Evolutionary conservation across 768 basidiomycete species (phyloP).

Genomic region (Phlegmacium glaucopus): DNA sequence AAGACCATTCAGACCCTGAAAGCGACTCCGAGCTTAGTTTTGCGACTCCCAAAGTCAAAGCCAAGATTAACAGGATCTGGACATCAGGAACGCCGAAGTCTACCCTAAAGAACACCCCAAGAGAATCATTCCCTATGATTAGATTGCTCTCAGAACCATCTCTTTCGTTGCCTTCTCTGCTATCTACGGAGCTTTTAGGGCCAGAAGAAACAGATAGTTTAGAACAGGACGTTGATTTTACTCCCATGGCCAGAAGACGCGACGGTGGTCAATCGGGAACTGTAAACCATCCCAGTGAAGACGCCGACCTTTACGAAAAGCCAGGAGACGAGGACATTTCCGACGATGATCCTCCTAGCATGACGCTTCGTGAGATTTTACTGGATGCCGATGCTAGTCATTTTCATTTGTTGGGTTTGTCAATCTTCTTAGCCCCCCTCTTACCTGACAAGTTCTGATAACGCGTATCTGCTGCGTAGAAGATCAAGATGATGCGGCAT

Average conservation of each 20-base stretch:
- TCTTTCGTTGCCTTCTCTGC: background rate
- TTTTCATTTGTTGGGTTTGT: slow-evolving; percentile 36
- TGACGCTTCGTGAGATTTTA: slow-evolving; percentile 47
- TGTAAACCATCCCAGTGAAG: background rate
- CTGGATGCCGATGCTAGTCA: slow-evolving; percentile 34
- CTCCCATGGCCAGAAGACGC: background rate
- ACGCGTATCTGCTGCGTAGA: background rate
- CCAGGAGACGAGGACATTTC: slow-evolving; percentile 23
- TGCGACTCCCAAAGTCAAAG: slow-evolving; percentile 18
- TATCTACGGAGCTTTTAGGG: background rate
- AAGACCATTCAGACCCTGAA: slow-evolving; percentile 16
- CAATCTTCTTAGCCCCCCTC: background rate
- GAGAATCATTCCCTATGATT: slow-evolving; percentile 18
- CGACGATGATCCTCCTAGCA: slow-evolving; percentile 37
- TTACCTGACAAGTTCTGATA: background rate
- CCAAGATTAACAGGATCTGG: slow-evolving; percentile 27
- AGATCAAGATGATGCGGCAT: background rate
- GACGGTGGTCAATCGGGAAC: background rate
- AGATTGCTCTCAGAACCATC: slow-evolving; percentile 5
- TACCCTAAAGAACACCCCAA: slow-evolving; percentile 9
- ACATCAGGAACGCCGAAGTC: slow-evolving; percentile 24
- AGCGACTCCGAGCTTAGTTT: slow-evolving; percentile 3
- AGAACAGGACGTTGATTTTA: background rate
- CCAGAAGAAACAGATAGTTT: too few species aligned
- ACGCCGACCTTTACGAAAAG: slow-evolving; percentile 4